Evolutionary conservation across 2,329 filamentous ascomycete species (phyloP), one percentile per base, ranked within the genome.

Genomic region (Stachybotrys elegans): DNA sequence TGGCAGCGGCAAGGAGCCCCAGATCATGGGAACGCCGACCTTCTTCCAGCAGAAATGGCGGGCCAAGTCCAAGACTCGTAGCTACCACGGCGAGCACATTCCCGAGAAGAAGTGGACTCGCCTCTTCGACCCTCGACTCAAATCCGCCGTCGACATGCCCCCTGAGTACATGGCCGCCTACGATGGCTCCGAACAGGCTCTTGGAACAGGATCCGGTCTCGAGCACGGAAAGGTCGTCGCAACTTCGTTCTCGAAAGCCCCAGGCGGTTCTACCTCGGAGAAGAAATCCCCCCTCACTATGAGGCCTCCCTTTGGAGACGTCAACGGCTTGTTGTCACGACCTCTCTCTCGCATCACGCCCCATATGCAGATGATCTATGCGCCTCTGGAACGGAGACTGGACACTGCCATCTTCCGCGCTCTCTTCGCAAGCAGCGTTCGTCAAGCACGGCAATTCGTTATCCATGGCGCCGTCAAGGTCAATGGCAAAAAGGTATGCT

Each of bases 1-100:
- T 32, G 54, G 56, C 17, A 13, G 9, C 31, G 31, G 31, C 14
- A 53, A 53, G 40, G 64, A 59, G 55, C 49, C 57, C 6, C 51
- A 53, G 20, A 56, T 60, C 23, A 59, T 52, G 17, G 57, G 61
- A 14, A 55, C 54, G 41, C 67, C 70, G 49, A 96, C 91, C 36
- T 94, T 93, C 71, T 98, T 95, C 78, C 92, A 97, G 75, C 92
- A 97, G 70, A 98, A 98, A 84, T 98, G 92, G 92, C 68, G 70
- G 2, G 88, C 92, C 58, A 98, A 98, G 69, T 82, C 90, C 19
- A 66, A 83, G 51, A 81, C 88, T 34, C 84, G 93, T 54, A 83
- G 78, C 51, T 98, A 97, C 68, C 93, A 98, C 70, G 93, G 92
- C 67, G 92, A 96, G 63, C 88, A 95, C 61, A 84, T 98, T 54